These are phyloP conservation scores for Ceratocystis variospora DNA, from an alignment of 2,329 filamentous ascomycete species.

Conservation along the genomic window DNA sequence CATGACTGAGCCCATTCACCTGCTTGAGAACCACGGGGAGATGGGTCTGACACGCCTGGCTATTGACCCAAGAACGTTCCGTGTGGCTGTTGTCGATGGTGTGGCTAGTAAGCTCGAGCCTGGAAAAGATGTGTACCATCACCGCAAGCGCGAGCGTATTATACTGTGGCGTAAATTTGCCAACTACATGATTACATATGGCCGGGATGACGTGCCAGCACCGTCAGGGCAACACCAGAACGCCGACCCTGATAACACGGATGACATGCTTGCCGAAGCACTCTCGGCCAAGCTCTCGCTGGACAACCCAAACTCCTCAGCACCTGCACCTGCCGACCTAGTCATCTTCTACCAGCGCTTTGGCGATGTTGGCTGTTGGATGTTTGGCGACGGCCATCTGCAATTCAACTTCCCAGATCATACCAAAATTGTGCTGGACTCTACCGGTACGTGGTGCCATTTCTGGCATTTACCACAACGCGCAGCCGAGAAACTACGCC, in stretches of 20 bases:
- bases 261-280: constrained; percentile 12
- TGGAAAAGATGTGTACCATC: constrained; percentile 51
- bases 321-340: constrained; percentile 35
- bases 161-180: constrained; percentile 61
- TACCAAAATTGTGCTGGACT: constrained; percentile 67
- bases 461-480: constrained; percentile 65
- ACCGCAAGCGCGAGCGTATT: constrained; percentile 51
- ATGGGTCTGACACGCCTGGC: constrained; percentile 49
- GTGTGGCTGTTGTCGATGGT: constrained; percentile 42
- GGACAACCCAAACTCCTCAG: constrained; percentile 5
- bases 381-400: constrained; percentile 65
- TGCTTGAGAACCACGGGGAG: constrained; percentile 58
- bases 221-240: constrained; percentile 20
- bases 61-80: constrained; percentile 50
- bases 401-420: constrained; percentile 82
- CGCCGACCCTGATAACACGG: constrained; percentile 10
- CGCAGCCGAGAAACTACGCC: constrained; percentile 50
- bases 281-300: constrained; percentile 14
- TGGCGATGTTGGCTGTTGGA: constrained; percentile 69
- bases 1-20: constrained; percentile 50
- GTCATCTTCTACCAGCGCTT: constrained; percentile 73
- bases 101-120: constrained; percentile 46
- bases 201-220: constrained; percentile 48
- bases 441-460: constrained; percentile 60
- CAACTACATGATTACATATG: constrained; percentile 62